These are phyloP conservation scores for Takashimella koratensis DNA, from an alignment of 1,284 basidiomycete species.

Conservation along the genomic window DNA sequence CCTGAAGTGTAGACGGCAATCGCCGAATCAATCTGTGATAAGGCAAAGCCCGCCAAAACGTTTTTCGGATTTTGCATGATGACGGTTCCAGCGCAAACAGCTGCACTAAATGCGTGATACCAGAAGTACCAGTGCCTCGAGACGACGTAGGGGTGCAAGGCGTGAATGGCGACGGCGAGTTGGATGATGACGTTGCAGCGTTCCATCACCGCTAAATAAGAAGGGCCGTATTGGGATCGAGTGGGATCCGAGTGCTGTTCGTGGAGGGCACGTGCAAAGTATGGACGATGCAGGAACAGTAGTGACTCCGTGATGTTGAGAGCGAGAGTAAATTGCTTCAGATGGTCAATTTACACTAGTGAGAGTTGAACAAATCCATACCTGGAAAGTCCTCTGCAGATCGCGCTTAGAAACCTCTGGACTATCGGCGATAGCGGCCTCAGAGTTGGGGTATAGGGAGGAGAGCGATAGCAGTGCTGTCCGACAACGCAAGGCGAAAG, in stretches of 20 bases:
- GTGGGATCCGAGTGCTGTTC: conserved; percentile 27
- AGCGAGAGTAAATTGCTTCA: conserved; percentile 27
- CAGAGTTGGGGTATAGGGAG: conserved; percentile 19
- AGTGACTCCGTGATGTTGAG: conserved; percentile 30
- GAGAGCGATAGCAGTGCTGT: conserved; percentile 21
- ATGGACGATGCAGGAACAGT: conserved; percentile 31
- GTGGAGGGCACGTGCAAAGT: conserved; percentile 35
- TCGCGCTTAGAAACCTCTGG: conserved; percentile 21
- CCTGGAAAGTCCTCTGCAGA: conserved; percentile 23
- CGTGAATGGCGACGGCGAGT: conserved; percentile 22
- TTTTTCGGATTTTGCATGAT: conserved; percentile 26
- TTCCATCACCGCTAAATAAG: conserved; percentile 32
- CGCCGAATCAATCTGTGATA: conserved; percentile 24
- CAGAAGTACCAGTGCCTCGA: conserved; percentile 27
- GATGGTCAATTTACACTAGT: no score
- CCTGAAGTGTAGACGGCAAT: conserved; percentile 23
- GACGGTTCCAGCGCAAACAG: conserved; percentile 30
- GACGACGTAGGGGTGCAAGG: conserved; percentile 22
- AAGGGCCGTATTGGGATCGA: conserved; percentile 21
- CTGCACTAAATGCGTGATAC: conserved; percentile 33
- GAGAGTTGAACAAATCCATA: background rate
- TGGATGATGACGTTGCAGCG: conserved; percentile 22
- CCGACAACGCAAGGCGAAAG: conserved; percentile 25
- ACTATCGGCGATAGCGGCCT: conserved; percentile 12
- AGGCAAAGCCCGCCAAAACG: conserved; percentile 21